A percentile compares a stretch with the other conserved stretches of the same genome.
These are phyloP conservation scores for Hydnum rufescens DNA, from an alignment of 768 basidiomycete species.

Conservation along the genomic window DNA sequence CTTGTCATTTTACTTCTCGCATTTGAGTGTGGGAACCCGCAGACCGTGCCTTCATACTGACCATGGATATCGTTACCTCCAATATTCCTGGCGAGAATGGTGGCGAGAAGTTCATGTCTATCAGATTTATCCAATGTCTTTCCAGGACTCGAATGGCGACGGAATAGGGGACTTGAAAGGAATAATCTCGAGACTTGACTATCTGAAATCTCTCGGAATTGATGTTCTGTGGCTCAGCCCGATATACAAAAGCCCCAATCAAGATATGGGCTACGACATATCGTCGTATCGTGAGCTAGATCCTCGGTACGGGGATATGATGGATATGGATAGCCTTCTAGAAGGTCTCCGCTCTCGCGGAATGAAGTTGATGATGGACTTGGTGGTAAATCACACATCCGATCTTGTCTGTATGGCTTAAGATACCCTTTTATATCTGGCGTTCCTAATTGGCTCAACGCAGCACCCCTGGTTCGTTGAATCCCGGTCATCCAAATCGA, in stretches of 20 bases:
- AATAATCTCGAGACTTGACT: slow-evolving; percentile 42
- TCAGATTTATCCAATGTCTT: slow-evolving; percentile 54
- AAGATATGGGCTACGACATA: slow-evolving; percentile 42
- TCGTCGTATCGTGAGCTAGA: slow-evolving; percentile 47
- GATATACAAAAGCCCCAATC: slow-evolving; percentile 46
- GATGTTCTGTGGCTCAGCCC: slow-evolving; percentile 53
- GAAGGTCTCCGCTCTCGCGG: slow-evolving; percentile 31
- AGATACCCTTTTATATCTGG: neutral
- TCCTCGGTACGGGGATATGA: slow-evolving; percentile 41
- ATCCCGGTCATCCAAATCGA: slow-evolving; percentile 29
- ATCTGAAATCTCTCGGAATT: slow-evolving; percentile 46
- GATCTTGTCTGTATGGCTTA: slow-evolving; percentile 17
- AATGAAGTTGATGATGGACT: slow-evolving; percentile 65
- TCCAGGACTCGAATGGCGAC: slow-evolving; percentile 51
- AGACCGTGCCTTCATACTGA: too few species aligned
- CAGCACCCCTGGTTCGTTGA: slow-evolving; percentile 56
- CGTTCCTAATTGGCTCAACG: neutral
- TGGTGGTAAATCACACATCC: slow-evolving; percentile 58
- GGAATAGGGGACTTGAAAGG: slow-evolving; percentile 53
- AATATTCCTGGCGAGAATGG: too few species aligned
- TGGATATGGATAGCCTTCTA: slow-evolving; percentile 20
- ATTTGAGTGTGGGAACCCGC: too few species aligned
- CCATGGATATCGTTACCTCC: too few species aligned
- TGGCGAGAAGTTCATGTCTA: slow-evolving; percentile 34
- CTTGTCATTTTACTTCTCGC: too few species aligned